Conservation (phyloP, 1,284 basidiomycete genomes). For the Cryptococcus amylolentus region DNA sequence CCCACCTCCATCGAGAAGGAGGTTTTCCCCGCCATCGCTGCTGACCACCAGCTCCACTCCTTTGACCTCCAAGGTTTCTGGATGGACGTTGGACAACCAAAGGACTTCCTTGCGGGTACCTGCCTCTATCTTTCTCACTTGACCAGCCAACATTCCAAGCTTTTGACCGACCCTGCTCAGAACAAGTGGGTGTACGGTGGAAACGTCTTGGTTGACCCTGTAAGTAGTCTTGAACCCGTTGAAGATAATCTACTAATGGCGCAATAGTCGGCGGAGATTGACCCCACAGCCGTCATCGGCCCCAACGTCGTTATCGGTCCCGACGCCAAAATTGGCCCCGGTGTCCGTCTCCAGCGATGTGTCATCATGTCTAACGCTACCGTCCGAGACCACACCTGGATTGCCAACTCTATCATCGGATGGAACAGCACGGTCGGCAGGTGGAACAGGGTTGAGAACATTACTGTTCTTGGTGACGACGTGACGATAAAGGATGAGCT, state of each 20-base stretch:
- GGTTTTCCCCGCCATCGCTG: constrained; percentile 55
- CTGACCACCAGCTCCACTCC: constrained; percentile 54
- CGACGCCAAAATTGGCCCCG: constrained; percentile 53
- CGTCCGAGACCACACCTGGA: constrained; percentile 55
- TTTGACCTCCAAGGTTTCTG: constrained; percentile 56
- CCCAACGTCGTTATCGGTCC: constrained; percentile 57
- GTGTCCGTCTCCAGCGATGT: constrained; percentile 55
- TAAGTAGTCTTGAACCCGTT: constrained; percentile 19
- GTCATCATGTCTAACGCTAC: constrained; percentile 53
- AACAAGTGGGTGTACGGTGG: constrained; percentile 55
- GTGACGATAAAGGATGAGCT: constrained; percentile 57
- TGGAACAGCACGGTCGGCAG: constrained; percentile 56
- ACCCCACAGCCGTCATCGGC: constrained; percentile 53
- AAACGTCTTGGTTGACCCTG: constrained; percentile 53
- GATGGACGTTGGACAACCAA: constrained; percentile 58
- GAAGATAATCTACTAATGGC: background rate
- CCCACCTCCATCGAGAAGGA: constrained; percentile 58
- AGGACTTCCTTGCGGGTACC: constrained; percentile 53
- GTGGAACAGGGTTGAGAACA: constrained; percentile 55
- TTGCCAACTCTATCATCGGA: constrained; percentile 54
- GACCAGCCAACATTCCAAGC: constrained; percentile 49
- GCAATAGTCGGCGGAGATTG: constrained; percentile 51
- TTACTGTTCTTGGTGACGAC: constrained; percentile 55
- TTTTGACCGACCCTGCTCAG: constrained; percentile 51
- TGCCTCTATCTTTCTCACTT: constrained; percentile 56